Percentiles rank a stretch among this genome's conserved stretches.
These are phyloP conservation scores for Jimgerdemannia lactiflua DNA, from an alignment of 192 early-diverging fungal genomes.

Conservation along the genomic window DNA sequence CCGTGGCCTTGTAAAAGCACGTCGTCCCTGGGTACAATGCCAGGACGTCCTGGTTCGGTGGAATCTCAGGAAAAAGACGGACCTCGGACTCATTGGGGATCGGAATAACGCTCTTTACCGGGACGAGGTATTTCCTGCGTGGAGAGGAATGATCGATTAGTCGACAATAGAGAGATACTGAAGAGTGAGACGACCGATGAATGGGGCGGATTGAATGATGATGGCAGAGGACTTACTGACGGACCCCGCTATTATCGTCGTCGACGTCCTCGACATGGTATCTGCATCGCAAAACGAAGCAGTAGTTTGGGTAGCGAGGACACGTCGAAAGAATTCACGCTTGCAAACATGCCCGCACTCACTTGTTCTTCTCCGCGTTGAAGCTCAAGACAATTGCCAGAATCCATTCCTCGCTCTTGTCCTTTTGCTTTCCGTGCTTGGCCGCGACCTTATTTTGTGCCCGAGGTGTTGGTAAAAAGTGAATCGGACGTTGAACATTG, in stretches of 20 bases:
- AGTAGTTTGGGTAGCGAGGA: too few relatives aligned
- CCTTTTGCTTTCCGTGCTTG: conserved; percentile 45
- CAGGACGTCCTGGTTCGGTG: conserved; percentile 38
- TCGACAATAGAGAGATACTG: conserved; percentile 3
- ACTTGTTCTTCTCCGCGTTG: conserved; percentile 47
- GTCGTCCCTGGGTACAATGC: conserved; percentile 55
- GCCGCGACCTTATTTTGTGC: conserved; percentile 39
- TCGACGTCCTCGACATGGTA: conserved; percentile 58
- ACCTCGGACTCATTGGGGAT: conserved; percentile 42
- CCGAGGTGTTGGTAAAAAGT: background rate
- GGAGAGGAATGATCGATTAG: too few relatives aligned
- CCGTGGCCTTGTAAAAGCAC: conserved; percentile 54
- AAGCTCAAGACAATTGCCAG: conserved; percentile 43
- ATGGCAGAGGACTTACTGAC: conserved; percentile 31
- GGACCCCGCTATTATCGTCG: conserved; percentile 44
- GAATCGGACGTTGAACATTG: too few relatives aligned
- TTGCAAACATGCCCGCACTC: background rate
- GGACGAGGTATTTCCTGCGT: conserved; percentile 42
- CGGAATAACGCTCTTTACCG: conserved; percentile 38
- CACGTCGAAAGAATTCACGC: too few relatives aligned
- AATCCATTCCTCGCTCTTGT: conserved; percentile 53
- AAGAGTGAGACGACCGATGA: too few relatives aligned
- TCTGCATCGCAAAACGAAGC: conserved; percentile 14
- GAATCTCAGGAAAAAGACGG: conserved; percentile 29
- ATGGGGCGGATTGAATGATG: too few relatives aligned